Evolutionary conservation across 768 basidiomycete species (phyloP).

Genomic region (Leucosporidium creatinivorum): DNA sequence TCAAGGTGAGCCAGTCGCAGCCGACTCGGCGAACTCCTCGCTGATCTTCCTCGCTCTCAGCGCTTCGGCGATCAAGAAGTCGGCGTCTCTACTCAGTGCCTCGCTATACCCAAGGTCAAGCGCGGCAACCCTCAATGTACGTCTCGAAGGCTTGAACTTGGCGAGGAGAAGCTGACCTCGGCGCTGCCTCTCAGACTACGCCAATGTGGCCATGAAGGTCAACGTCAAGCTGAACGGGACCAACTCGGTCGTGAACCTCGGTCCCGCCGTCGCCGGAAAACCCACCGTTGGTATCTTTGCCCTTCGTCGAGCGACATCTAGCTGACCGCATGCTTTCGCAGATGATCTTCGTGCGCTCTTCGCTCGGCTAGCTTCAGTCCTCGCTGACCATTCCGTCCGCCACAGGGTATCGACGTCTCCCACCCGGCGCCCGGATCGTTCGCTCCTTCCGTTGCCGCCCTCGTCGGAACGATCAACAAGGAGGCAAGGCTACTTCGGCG

Average conservation of each 20-base stretch:
- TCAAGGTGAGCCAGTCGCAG: conserved; percentile 23
- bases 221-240: conserved; percentile 17
- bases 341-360: conserved; percentile 10
- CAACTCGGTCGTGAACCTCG: background rate
- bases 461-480: conserved; percentile 9
- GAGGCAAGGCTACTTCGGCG: background rate
- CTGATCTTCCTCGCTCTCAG: no score
- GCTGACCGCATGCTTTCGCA: no score
- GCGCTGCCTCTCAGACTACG: background rate
- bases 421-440: conserved; percentile 5
- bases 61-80: conserved; percentile 3
- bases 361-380: no score
- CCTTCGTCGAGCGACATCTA: no score
- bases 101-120: conserved; percentile 1
- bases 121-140: background rate
- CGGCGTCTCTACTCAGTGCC: conserved; percentile 9
- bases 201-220: conserved; percentile 9
- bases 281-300: no score
- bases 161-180: background rate
- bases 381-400: no score
- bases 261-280: background rate
- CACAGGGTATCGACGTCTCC: conserved; percentile 19
- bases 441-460: conserved; percentile 2
- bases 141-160: no score
- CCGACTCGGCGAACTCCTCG: no score